Evolutionary conservation across 2,329 filamentous ascomycete genomes (phyloP), one percentile per base, ranked within the genome.

Genomic region (Aspergillus versicolor): DNA sequence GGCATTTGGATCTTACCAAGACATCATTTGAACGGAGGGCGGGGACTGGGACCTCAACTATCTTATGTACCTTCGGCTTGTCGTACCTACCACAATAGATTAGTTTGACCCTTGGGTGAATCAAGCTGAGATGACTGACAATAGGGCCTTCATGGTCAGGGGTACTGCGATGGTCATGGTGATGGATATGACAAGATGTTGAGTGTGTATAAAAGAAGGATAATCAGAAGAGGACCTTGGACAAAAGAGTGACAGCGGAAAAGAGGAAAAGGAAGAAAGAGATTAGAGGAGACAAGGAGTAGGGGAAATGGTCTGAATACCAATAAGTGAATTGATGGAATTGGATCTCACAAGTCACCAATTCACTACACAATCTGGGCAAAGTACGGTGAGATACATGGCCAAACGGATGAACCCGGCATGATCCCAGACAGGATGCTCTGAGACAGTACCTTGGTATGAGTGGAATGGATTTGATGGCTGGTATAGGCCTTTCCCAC

Each of bases 1-100:
- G 27, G 27, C 27, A 21, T 30, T 30, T 30, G 27, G 27, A 30
- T 30, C 72, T 40, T 73, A 79, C 80, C 65, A 86, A 74, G 62
- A 87, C 77, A 72, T 87, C 84, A 58, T 84, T 81, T 24, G 84
- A 78, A 63, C 84, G 81, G 62, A 87, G 73, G 63, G 77, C 79
- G 19, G 86, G 86, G 6, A 88, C 80, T 61, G 86, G 84, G 37
- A 87, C 82, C 11, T 84, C 76, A 62, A 88, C 84, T 58, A 88
- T 80, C 62, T 79, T 78, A 74, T 82, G 87, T 58, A 82, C 78
- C 70, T 84, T 77, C 43, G 84, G 84, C 79, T 86, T 82, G 73
- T 84, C 82, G 75, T 87, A 87, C 73, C 77, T 79, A 43, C 2
- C 32, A 38, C 24, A 41, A 41, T 5, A n/a, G 9, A 21, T 43